Evolutionary conservation across 495 filamentous ascomycete species (phyloP).

Genomic region (Aspergillus ostianus): DNA sequence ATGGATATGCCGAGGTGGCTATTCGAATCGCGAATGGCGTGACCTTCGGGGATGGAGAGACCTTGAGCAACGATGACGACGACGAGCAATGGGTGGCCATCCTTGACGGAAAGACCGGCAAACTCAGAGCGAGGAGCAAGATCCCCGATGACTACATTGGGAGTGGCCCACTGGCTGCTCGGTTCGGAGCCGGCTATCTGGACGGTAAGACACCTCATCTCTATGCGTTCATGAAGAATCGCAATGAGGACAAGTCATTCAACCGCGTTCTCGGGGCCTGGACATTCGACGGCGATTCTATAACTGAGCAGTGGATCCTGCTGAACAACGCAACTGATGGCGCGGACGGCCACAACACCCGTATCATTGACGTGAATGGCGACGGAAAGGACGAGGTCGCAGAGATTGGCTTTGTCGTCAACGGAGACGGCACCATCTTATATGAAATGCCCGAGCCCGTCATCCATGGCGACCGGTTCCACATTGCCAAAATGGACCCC

Average conservation of each 20-base stretch:
- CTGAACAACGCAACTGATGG: neutral
- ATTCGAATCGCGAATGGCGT: conserved; percentile 11
- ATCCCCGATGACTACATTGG: conserved; percentile 9
- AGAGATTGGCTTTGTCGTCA: conserved; percentile 11
- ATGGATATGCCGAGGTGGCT: conserved; percentile 7
- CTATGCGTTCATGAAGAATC: conserved; percentile 7
- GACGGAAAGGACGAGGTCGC: conserved; percentile 10
- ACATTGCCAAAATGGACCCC: conserved; percentile 9
- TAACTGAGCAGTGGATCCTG: neutral
- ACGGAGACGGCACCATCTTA: conserved; percentile 5
- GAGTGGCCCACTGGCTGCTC: conserved; percentile 8
- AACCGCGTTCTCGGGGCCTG: neutral
- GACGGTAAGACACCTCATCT: conserved; percentile 7
- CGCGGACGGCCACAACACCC: conserved; percentile 11
- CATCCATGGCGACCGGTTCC: conserved; percentile 9
- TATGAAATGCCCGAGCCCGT: neutral
- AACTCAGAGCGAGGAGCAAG: neutral
- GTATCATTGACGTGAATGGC: conserved; percentile 11
- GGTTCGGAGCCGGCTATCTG: conserved; percentile 7
- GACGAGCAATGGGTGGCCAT: conserved; percentile 9
- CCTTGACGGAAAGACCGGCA: conserved; percentile 1
- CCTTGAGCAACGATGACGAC: conserved; percentile 2
- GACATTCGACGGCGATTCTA: conserved; percentile 1
- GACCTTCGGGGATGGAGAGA: conserved; percentile 8
- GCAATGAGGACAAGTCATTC: neutral